A percentile compares a stretch with the other conserved stretches of the same genome.
These are phyloP conservation scores for Lathyrus aphaca DNA, from an alignment of 306 rosid genomes.

Conservation along the genomic window DNA sequence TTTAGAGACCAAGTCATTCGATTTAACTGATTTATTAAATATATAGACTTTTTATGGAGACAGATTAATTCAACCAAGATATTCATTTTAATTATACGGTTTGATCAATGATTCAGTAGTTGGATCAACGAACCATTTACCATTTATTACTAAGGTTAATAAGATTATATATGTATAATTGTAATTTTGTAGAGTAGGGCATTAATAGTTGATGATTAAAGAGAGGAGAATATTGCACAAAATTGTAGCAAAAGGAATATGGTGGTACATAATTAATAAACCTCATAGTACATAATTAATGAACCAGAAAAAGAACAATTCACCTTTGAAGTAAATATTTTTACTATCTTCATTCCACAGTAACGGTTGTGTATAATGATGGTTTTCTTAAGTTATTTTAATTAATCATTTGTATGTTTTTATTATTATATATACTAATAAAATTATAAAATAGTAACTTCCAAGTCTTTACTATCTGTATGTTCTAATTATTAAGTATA, in stretches of 20 bases:
- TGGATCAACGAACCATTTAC: too few relatives aligned
- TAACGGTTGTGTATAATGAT: background rate
- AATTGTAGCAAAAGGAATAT: conserved; percentile 29
- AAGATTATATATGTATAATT: background rate
- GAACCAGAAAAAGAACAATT: conserved; percentile 28
- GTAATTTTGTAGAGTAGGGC: background rate
- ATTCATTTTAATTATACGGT: too few relatives aligned
- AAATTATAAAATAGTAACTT: background rate
- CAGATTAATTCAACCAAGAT: too few relatives aligned
- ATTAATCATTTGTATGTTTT: background rate
- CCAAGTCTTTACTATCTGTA: too few relatives aligned
- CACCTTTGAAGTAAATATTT: conserved; percentile 28
- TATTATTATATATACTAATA: background rate
- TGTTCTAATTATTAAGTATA: too few relatives aligned
- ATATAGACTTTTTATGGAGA: too few relatives aligned
- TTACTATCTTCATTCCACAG: background rate
- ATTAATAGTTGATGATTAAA: background rate
- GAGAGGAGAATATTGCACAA: conserved; percentile 4
- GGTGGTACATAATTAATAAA: conserved; percentile 37
- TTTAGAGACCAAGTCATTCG: too few relatives aligned
- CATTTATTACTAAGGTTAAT: background rate
- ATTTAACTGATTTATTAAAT: too few relatives aligned
- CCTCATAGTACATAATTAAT: conserved; percentile 32
- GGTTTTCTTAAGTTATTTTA: background rate
- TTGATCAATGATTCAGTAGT: too few relatives aligned